These are phyloP conservation scores for Pulicaria dysenterica DNA, from an alignment of 129 eudicot genomes.

Conservation along the genomic window DNA sequence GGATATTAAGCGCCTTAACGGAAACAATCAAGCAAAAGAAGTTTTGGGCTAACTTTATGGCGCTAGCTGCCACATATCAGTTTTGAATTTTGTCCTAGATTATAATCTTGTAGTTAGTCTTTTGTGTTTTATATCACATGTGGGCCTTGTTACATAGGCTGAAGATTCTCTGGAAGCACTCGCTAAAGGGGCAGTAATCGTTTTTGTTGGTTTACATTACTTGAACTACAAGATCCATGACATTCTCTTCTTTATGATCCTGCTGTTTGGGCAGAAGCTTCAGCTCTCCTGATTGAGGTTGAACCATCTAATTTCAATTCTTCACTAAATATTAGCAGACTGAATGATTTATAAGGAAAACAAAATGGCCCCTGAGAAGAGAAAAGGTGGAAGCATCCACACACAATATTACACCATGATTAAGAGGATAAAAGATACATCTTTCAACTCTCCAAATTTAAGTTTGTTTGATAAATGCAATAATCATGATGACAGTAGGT, in stretches of 20 bases:
- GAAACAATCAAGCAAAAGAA: too few relatives aligned
- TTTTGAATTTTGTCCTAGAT: not conserved
- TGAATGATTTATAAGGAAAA: conserved; percentile 43
- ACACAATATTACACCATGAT: conserved; percentile 61
- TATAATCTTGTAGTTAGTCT: not conserved
- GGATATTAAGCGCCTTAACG: too few relatives aligned
- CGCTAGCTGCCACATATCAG: too few relatives aligned
- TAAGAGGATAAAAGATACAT: conserved; percentile 58
- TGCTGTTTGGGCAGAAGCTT: conserved; percentile 61
- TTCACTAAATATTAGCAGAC: conserved; percentile 42
- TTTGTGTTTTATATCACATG: conserved; percentile 11
- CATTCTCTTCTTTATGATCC: conserved; percentile 76
- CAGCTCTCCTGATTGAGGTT: conserved; percentile 57
- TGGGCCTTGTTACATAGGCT: conserved; percentile 42
- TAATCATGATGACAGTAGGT: conserved; percentile 47
- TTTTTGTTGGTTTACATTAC: conserved; percentile 64
- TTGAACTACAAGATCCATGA: conserved; percentile 75
- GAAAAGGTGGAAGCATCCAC: conserved; percentile 67
- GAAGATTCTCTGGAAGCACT: conserved; percentile 93
- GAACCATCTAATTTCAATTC: conserved; percentile 57
- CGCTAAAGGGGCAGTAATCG: conserved; percentile 83
- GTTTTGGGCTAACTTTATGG: too few relatives aligned
- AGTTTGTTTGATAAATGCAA: conserved; percentile 53
- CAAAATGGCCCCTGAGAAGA: conserved; percentile 50
- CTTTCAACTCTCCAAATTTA: conserved; percentile 47